Base-by-base conservation (phyloP, 1,284 basidiomycete genomes). In the Leccinum subrobustum region DNA sequence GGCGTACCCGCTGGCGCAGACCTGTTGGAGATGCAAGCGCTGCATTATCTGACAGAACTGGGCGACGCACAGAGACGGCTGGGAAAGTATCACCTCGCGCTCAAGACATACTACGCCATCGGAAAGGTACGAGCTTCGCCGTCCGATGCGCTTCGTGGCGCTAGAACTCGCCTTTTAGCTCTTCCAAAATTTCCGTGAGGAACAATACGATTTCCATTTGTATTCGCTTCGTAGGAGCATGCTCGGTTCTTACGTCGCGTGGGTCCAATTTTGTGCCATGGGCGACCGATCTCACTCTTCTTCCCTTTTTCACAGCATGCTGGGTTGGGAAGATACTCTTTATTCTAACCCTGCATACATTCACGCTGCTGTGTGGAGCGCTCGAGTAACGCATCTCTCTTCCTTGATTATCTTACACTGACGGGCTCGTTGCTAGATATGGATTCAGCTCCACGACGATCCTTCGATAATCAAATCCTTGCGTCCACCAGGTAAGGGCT, bases 201-300 rank as follows among this genome's bases (percentile, higher is more conserved):
- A 99, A 73, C 96, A 99, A 76, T 96, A 93, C 70, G 97, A 99
- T 76, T 99, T 99, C 82, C 97, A 99, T 75, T 88, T 90, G 6
- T 99, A 99, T 76, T 93, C 93, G 67, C 72, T 98, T 69, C 88
- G 97, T 52, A 94, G 93, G 69, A 93, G 91, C 73, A 97, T 93
- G 3, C 77, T 99, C 42, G 89, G 88, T 54, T 84, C 92, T 12
- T 99, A 99, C 74, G 68, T 92, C 57, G 83, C 87, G 94, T 96
- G 68, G 70, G 56, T 64, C 39, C 12, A 11, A 14, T 25, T 23
- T 42, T 5, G 14, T 25, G 23, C 7, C 18, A 0, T 25, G 20
- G 23, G 12, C 16, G 56, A 33, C 57, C 57, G 42, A 60, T 61
- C 54, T 52, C 57, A 39, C 33, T 58, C 29, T 52, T 57, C 12